Conservation (phyloP, 2,329 filamentous ascomycete species). For the Diaporthe sp. region DNA sequence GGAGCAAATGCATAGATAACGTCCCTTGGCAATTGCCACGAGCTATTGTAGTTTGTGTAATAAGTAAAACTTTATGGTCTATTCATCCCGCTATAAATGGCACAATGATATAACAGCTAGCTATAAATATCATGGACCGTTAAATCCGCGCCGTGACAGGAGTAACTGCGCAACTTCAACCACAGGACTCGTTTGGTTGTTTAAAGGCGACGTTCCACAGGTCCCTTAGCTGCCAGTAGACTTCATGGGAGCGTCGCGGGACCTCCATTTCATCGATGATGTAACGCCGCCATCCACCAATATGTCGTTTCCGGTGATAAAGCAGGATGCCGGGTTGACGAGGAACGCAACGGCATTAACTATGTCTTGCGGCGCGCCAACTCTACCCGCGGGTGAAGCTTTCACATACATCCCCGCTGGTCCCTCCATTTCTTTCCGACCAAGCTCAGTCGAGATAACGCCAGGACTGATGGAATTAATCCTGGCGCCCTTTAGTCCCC, state of each 20-base stretch:
- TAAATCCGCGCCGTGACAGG: not conserved
- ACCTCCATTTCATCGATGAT: not conserved
- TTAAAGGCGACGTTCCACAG: not conserved
- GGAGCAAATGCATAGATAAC: too few relatives aligned
- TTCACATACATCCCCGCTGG: not conserved
- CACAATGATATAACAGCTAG: not conserved
- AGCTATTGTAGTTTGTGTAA: too few relatives aligned
- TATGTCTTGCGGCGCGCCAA: not conserved
- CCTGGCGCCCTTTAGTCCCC: not conserved
- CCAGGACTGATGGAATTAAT: not conserved
- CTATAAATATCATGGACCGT: not conserved
- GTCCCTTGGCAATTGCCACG: too few relatives aligned
- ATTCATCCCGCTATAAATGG: not conserved
- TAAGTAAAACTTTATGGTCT: too few relatives aligned
- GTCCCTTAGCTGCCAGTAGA: not conserved
- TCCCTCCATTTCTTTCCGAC: not conserved
- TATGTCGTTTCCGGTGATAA: not conserved
- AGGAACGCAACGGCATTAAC: not conserved
- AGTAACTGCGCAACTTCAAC: not conserved
- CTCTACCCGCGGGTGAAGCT: not conserved
- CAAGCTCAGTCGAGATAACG: not conserved
- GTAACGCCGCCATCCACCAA: not conserved
- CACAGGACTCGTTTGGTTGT: not conserved
- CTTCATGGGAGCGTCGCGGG: not conserved
- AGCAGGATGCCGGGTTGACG: not conserved